Conservation (phyloP, 306 rosid genomes). For the Prunus mongolica region DNA sequence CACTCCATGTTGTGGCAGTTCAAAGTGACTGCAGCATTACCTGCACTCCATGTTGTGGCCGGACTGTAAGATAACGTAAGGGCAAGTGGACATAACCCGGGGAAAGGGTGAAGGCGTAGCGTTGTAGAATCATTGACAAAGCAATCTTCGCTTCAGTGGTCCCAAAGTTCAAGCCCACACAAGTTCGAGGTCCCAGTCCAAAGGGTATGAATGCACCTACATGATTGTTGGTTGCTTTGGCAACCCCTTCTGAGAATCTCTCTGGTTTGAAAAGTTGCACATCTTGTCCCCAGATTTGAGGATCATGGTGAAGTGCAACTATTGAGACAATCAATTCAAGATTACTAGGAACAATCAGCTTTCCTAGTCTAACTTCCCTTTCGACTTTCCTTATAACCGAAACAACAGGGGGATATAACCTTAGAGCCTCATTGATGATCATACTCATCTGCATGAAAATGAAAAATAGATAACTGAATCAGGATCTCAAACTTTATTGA, state of each 20-base stretch:
- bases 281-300: constrained; percentile 30
- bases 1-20: too few species aligned
- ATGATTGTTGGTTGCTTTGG: constrained; percentile 27
- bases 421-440: constrained; percentile 32
- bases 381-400: neutral
- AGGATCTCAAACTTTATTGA: neutral
- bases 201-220: constrained; percentile 23
- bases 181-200: constrained; percentile 28
- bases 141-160: constrained; percentile 20
- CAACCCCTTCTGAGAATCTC: constrained; percentile 26
- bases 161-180: constrained; percentile 30
- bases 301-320: constrained; percentile 28
- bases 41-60: constrained; percentile 29
- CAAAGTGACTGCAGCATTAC: constrained; percentile 8
- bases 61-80: constrained; percentile 2
- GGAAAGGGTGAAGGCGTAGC: constrained; percentile 22
- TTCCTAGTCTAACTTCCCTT: constrained; percentile 16
- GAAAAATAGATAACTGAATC: neutral
- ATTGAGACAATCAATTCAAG: neutral
- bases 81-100: constrained; percentile 28
- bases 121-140: constrained; percentile 28
- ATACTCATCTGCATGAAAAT: constrained; percentile 25
- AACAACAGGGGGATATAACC: constrained; percentile 25
- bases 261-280: constrained; percentile 30
- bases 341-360: constrained; percentile 12